A percentile compares a stretch with the other conserved stretches of the same genome.
Conservation (phyloP, 768 basidiomycete species). For the Pulveroboletus sp. region DNA sequence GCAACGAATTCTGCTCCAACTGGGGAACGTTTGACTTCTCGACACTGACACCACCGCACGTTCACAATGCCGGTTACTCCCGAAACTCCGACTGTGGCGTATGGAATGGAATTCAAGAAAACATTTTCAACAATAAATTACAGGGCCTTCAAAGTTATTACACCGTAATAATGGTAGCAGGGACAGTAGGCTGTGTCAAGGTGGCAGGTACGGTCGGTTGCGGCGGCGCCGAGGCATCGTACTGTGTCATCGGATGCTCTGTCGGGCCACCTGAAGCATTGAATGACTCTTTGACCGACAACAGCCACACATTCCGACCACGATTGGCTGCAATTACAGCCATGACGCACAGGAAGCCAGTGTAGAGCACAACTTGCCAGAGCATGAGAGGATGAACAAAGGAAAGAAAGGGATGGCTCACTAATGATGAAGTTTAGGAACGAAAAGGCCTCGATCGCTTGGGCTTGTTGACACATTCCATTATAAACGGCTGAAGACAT, state of each 20-base stretch:
- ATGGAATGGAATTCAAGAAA: background rate
- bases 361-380: slow-evolving; percentile 34
- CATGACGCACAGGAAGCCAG: slow-evolving; percentile 20
- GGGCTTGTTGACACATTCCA: slow-evolving; percentile 27
- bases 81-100: slow-evolving; percentile 32
- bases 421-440: slow-evolving; percentile 36
- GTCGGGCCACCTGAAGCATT: slow-evolving; percentile 7
- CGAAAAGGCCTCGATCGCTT: slow-evolving; percentile 34
- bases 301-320: slow-evolving; percentile 33
- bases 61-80: slow-evolving; percentile 22
- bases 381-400: background rate
- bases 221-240: slow-evolving; percentile 6
- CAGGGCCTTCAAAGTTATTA: slow-evolving; percentile 1
- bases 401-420: slow-evolving; percentile 12
- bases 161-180: background rate
- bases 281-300: slow-evolving; percentile 31
- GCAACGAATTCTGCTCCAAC: slow-evolving; percentile 14
- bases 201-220: background rate
- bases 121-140: background rate
- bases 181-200: background rate
- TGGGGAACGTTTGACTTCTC: slow-evolving; percentile 15
- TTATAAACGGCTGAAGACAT: slow-evolving; percentile 6
- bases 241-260: slow-evolving; percentile 18
- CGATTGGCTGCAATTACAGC: slow-evolving; percentile 25
- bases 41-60: slow-evolving; percentile 5